Evolutionary conservation across 2,329 filamentous ascomycete species (phyloP).

Genomic region (Microsporum audouinii): DNA sequence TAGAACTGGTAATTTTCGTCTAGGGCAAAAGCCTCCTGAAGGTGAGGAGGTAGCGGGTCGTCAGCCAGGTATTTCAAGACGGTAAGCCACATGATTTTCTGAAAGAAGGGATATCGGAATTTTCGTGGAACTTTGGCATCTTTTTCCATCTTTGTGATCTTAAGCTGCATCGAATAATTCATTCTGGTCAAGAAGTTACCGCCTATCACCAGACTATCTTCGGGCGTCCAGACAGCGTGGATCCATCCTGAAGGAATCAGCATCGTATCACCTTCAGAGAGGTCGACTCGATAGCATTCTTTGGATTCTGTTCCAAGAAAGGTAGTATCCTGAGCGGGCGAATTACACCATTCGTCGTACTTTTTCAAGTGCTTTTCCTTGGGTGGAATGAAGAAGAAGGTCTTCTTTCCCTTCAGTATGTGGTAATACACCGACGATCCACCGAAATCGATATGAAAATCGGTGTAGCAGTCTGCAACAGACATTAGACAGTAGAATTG

Average conservation of each 20-base stretch:
- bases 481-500: slow-evolving; percentile 62
- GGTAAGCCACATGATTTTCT: slow-evolving; percentile 58
- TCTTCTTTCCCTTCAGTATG: slow-evolving; percentile 57
- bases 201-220: slow-evolving; percentile 59
- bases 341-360: slow-evolving; percentile 61
- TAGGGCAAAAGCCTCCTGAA: slow-evolving; percentile 44
- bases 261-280: slow-evolving; percentile 57
- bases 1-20: slow-evolving; percentile 44
- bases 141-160: slow-evolving; percentile 55
- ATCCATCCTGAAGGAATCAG: slow-evolving; percentile 62
- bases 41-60: slow-evolving; percentile 49
- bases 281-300: slow-evolving; percentile 55
- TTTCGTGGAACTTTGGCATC: slow-evolving; percentile 54
- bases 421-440: slow-evolving; percentile 61
- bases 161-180: slow-evolving; percentile 56
- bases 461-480: slow-evolving; percentile 58
- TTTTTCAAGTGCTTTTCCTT: slow-evolving; percentile 58
- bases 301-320: slow-evolving; percentile 54
- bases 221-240: slow-evolving; percentile 59
- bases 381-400: slow-evolving; percentile 60
- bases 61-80: slow-evolving; percentile 52
- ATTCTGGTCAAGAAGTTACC: slow-evolving; percentile 57
- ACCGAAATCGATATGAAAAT: slow-evolving; percentile 62
- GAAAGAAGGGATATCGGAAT: slow-evolving; percentile 57
- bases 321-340: slow-evolving; percentile 53